Evolutionary conservation across 371 early-diverging fungal genomes (phyloP).

Genomic region (Sanchytrium tribonematis): DNA sequence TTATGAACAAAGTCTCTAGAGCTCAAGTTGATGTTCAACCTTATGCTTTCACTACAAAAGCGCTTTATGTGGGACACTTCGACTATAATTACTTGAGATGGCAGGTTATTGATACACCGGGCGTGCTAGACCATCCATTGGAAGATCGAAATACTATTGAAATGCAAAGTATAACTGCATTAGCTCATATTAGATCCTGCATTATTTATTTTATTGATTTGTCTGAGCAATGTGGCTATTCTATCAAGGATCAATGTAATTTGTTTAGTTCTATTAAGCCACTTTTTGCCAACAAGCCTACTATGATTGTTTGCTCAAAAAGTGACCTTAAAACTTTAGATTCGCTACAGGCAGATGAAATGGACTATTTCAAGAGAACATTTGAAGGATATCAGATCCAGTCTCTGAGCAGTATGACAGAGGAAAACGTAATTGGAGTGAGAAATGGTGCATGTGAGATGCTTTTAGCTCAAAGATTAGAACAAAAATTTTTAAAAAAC

Average conservation of each 20-base stretch:
- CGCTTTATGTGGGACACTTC: constrained; percentile 99
- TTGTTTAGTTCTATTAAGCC: constrained; percentile 92
- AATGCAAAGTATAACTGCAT: constrained; percentile 99
- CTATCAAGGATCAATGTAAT: constrained; percentile 67
- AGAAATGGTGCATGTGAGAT: constrained; percentile 76
- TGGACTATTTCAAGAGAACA: constrained; percentile 14
- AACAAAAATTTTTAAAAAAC: constrained; percentile 57
- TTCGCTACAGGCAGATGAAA: constrained; percentile 42
- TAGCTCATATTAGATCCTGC: constrained; percentile 93
- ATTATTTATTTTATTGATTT: constrained; percentile 97
- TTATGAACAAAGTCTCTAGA: constrained; percentile 97
- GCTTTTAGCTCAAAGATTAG: constrained; percentile 69
- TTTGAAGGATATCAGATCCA: not conserved
- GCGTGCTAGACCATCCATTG: constrained; percentile 96
- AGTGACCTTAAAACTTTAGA: constrained; percentile 67
- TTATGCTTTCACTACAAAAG: constrained; percentile 99
- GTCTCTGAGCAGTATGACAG: constrained; percentile 54
- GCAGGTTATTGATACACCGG: constrained; percentile 99
- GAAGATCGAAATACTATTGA: constrained; percentile 99
- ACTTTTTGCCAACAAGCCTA: constrained; percentile 93
- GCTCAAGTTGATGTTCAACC: constrained; percentile 99
- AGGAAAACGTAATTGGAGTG: constrained; percentile 83
- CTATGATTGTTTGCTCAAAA: constrained; percentile 87
- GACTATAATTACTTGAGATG: constrained; percentile 98
- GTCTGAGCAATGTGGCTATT: constrained; percentile 97